Conservation (phyloP, 257 asterid species). For the Petunia axillaris region DNA sequence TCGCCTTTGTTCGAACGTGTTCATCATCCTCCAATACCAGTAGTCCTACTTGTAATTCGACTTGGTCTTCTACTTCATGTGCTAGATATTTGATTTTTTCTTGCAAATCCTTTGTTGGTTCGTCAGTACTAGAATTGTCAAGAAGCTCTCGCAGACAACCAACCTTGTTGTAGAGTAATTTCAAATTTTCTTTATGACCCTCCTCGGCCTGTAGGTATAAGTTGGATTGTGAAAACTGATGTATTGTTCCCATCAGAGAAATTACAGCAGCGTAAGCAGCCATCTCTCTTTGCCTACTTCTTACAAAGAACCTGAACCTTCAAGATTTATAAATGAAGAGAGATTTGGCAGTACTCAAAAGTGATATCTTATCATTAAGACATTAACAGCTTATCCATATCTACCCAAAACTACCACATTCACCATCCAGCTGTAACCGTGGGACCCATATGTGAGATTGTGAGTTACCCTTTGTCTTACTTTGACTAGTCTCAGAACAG, state of each 20-base stretch:
- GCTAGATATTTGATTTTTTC: not conserved
- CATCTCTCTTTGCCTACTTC: not conserved
- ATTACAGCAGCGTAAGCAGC: not conserved
- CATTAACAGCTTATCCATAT: too few relatives aligned
- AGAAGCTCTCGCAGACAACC: not conserved
- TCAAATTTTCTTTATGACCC: not conserved
- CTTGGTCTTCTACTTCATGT: not conserved
- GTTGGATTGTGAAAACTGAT: not conserved
- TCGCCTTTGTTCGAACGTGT: not conserved
- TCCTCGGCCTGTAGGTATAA: not conserved
- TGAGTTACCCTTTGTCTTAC: too few relatives aligned
- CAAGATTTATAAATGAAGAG: too few relatives aligned
- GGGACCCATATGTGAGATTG: too few relatives aligned
- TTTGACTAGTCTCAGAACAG: too few relatives aligned
- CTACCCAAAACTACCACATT: too few relatives aligned
- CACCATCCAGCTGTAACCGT: too few relatives aligned
- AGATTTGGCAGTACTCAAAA: too few relatives aligned
- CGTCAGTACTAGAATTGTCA: not conserved
- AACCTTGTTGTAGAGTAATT: not conserved
- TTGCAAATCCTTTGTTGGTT: not conserved
- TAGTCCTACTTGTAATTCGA: not conserved
- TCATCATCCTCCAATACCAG: too few relatives aligned
- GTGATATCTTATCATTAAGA: too few relatives aligned
- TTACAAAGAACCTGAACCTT: not conserved
- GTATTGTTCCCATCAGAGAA: too few relatives aligned